Evolutionary conservation across 495 filamentous ascomycete species (phyloP).

Genomic region (Neurospora intermedia): DNA sequence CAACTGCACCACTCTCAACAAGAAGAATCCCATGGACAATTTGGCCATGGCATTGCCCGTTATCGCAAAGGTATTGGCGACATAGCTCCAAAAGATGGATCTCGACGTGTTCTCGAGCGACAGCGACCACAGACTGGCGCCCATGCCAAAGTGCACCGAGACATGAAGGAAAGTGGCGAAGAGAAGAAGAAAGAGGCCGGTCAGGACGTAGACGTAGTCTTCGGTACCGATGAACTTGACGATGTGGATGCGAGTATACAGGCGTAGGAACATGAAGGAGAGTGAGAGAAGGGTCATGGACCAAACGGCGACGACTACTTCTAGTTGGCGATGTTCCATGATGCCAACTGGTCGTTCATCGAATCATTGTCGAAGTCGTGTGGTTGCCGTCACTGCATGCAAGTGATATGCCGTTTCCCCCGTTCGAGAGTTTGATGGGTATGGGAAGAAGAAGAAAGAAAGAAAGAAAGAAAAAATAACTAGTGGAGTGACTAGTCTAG

Average conservation of each 20-base stretch:
- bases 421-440: background rate
- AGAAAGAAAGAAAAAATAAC: background rate
- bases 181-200: constrained; percentile 25
- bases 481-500: background rate
- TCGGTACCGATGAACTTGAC: constrained; percentile 28
- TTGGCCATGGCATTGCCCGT: constrained; percentile 31
- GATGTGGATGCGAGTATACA: constrained; percentile 28
- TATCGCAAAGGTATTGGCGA: constrained; percentile 30
- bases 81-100: constrained; percentile 30
- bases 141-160: constrained; percentile 24
- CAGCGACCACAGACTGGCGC: constrained; percentile 24
- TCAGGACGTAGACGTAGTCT: constrained; percentile 26
- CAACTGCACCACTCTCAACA: constrained; percentile 28
- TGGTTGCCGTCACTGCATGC: background rate
- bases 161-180: constrained; percentile 26
- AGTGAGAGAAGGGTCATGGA: constrained; percentile 24
- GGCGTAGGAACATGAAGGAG: constrained; percentile 20
- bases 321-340: constrained; percentile 13
- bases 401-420: background rate
- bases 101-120: constrained; percentile 19
- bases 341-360: background rate
- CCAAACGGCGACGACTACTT: constrained; percentile 27
- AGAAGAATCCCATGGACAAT: constrained; percentile 30
- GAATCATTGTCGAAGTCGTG: background rate
- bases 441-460: background rate